Percentiles rank a stretch among this genome's conserved stretches.
These are phyloP conservation scores for Colletotrichum sp. DNA, from an alignment of 2,329 filamentous ascomycete species.

Conservation along the genomic window DNA sequence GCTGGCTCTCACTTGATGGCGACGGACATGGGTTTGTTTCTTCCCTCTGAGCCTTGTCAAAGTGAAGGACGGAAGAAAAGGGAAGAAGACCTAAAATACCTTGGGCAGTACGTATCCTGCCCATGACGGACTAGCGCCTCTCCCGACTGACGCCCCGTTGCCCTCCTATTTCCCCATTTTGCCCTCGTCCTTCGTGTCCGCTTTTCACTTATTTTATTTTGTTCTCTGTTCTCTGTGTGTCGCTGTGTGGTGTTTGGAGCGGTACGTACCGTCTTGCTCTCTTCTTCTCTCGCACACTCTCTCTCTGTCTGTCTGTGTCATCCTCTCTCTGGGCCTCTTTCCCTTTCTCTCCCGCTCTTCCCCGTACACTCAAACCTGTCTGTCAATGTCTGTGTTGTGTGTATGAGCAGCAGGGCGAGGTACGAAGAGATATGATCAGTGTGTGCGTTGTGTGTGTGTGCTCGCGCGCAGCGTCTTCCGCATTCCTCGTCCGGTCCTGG, in stretches of 20 bases:
- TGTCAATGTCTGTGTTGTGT: background rate
- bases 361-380: background rate
- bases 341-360: background rate
- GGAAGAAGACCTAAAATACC: background rate
- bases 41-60: background rate
- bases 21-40: background rate
- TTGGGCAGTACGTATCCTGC: background rate
- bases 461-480: background rate
- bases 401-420: background rate
- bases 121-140: background rate
- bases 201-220: background rate
- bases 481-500: slow-evolving; percentile 2
- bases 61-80: background rate
- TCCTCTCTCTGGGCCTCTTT: background rate
- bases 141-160: background rate
- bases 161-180: slow-evolving; percentile 12
- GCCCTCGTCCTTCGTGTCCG: slow-evolving; percentile 3
- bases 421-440: background rate
- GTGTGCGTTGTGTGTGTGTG: background rate
- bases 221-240: background rate
- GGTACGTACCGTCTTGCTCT: background rate
- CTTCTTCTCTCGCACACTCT: background rate
- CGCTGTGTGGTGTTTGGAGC: background rate
- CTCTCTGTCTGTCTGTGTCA: background rate
- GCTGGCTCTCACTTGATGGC: background rate